Percentiles rank a stretch among this genome's conserved stretches.
Conservation (phyloP, 2,329 filamentous ascomycete genomes). For the Apiospora sp. region DNA sequence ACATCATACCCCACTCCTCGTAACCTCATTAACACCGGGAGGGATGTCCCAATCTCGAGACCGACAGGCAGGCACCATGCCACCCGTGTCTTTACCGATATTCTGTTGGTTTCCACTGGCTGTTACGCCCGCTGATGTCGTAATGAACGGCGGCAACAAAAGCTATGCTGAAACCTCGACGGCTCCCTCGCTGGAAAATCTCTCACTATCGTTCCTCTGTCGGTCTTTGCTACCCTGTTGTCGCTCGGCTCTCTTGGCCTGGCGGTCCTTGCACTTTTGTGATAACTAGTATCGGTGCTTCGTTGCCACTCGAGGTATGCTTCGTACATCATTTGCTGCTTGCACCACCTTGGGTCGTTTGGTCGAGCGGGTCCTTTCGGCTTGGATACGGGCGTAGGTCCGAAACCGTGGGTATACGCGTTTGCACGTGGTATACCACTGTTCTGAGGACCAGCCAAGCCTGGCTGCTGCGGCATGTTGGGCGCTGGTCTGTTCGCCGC, state of each 20-base stretch:
- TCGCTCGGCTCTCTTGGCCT: constrained; percentile 38
- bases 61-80: neutral
- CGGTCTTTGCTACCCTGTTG: neutral
- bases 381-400: constrained; percentile 44
- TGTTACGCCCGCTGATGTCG: neutral
- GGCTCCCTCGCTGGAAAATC: neutral
- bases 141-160: constrained; percentile 4
- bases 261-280: constrained; percentile 39
- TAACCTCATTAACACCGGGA: neutral
- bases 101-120: neutral
- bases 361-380: constrained; percentile 36
- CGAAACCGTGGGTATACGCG: constrained; percentile 35
- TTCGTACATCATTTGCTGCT: constrained; percentile 41
- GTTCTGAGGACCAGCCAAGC: neutral
- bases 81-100: neutral
- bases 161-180: neutral
- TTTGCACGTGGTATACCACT: constrained; percentile 8
- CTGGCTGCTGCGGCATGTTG: neutral
- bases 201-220: neutral
- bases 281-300: constrained; percentile 35
- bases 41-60: neutral
- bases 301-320: constrained; percentile 41
- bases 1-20: neutral
- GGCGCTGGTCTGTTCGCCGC: neutral
- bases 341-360: constrained; percentile 33